These are phyloP conservation scores for Leptographium procerum DNA, from an alignment of 2,329 filamentous ascomycete genomes.

Conservation along the genomic window DNA sequence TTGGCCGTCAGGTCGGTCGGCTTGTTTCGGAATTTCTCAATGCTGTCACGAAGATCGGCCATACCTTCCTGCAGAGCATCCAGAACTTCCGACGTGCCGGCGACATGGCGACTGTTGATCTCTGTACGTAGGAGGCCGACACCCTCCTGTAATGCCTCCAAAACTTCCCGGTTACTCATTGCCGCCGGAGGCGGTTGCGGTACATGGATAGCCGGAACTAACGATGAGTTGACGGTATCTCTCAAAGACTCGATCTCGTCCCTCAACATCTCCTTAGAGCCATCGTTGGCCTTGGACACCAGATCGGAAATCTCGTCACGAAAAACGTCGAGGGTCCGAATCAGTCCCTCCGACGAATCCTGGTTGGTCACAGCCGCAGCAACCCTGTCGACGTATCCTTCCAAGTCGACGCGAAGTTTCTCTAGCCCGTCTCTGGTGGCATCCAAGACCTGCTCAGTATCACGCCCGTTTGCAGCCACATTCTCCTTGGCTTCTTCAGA, in stretches of 20 bases:
- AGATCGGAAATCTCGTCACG: slow-evolving; percentile 56
- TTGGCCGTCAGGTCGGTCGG: slow-evolving; percentile 73
- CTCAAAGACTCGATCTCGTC: slow-evolving; percentile 74
- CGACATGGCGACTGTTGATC: slow-evolving; percentile 50
- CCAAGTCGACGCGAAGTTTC: slow-evolving; percentile 66
- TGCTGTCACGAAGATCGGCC: slow-evolving; percentile 60
- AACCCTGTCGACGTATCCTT: slow-evolving; percentile 65
- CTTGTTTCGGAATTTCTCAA: slow-evolving; percentile 69
- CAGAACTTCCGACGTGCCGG: slow-evolving; percentile 75
- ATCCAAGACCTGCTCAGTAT: slow-evolving; percentile 81
- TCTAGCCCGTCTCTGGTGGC: slow-evolving; percentile 82
- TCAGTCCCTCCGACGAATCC: slow-evolving; percentile 62
- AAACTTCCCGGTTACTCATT: slow-evolving; percentile 49
- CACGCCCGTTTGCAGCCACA: slow-evolving; percentile 63
- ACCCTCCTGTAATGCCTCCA: slow-evolving; percentile 59
- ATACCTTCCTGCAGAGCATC: slow-evolving; percentile 85
- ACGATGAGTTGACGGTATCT: slow-evolving; percentile 60
- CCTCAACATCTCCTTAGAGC: slow-evolving; percentile 59
- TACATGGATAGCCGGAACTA: slow-evolving; percentile 45
- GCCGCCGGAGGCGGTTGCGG: slow-evolving; percentile 18
- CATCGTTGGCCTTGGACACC: slow-evolving; percentile 35
- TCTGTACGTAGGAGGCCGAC: slow-evolving; percentile 67
- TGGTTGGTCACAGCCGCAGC: slow-evolving; percentile 60
- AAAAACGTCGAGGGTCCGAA: slow-evolving; percentile 54
- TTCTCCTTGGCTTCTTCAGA: slow-evolving; percentile 64